A percentile compares a stretch with the other conserved stretches of the same genome.
These are phyloP conservation scores for Colletotrichum tropicicola DNA, from an alignment of 2,329 filamentous ascomycete species.

Conservation along the genomic window DNA sequence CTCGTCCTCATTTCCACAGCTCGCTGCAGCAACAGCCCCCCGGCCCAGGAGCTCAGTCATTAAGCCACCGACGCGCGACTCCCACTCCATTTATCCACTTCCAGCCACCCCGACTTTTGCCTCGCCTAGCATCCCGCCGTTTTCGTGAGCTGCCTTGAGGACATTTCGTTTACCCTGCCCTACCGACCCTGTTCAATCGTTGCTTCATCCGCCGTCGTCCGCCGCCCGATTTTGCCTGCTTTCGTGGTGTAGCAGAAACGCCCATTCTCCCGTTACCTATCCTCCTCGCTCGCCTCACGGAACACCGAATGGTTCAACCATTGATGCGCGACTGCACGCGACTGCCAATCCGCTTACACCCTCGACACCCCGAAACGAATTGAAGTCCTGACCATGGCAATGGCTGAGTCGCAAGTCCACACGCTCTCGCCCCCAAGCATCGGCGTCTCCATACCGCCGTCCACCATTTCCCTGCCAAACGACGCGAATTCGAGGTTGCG, in stretches of 20 bases:
- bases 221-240: no score
- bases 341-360: constrained; percentile 8
- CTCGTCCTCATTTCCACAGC: no score
- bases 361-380: constrained; percentile 4
- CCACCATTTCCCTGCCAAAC: constrained; percentile 29
- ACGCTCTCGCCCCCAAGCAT: constrained; percentile 20
- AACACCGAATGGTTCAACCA: constrained; percentile 15
- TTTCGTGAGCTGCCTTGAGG: background rate
- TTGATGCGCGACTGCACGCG: constrained; percentile 24
- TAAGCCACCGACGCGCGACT: constrained; percentile 19
- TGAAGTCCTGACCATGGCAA: constrained; percentile 6
- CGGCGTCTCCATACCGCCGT: constrained; percentile 35
- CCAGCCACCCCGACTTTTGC: constrained; percentile 25
- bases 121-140: background rate
- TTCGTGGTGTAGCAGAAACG: no score
- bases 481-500: constrained; percentile 40
- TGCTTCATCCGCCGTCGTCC: background rate
- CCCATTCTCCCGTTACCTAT: no score
- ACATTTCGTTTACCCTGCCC: background rate
- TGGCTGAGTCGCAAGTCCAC: constrained; percentile 27
- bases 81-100: constrained; percentile 26
- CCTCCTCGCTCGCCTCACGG: background rate
- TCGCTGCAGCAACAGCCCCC: no score
- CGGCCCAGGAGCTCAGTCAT: constrained; percentile 5
- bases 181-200: background rate